phyloP scores from a whole-genome alignment of 1,284 basidiomycete genomes.

The Athelia sp. region DNA sequence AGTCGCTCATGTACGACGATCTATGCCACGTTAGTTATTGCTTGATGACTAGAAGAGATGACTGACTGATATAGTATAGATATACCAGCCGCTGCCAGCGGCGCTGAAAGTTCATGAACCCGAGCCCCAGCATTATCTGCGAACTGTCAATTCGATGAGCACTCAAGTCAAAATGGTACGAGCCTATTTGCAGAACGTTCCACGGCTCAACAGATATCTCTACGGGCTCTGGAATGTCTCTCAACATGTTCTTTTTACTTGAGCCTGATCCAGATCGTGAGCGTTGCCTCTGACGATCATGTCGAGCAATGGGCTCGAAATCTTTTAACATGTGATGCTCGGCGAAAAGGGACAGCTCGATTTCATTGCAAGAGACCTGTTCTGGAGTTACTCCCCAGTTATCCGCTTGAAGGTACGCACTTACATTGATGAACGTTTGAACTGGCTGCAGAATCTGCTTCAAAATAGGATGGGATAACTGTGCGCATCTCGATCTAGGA shows the following conservation, averaged over 20 bases:
- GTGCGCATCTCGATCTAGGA: conserved; percentile 42
- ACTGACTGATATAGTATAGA: conserved; percentile 70
- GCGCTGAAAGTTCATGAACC: conserved; percentile 74
- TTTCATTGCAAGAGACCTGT: conserved; percentile 51
- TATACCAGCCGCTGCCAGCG: conserved; percentile 74
- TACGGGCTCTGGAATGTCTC: conserved; percentile 37
- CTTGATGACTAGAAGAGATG: no score
- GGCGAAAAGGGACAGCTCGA: conserved; percentile 70
- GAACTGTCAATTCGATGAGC: conserved; percentile 5
- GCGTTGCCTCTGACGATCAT: conserved; percentile 14
- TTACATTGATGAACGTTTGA: conserved; percentile 67
- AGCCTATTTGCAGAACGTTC: conserved; percentile 75
- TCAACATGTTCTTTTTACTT: conserved; percentile 2
- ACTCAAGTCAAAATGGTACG: conserved; percentile 32
- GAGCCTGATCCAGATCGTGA: conserved; percentile 40
- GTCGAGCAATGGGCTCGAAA: conserved; percentile 1
- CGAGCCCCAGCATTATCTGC: conserved; percentile 68
- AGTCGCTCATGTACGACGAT: conserved; percentile 82
- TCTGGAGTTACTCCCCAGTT: no score
- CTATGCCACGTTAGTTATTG: no score
- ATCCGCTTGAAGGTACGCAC: no score
- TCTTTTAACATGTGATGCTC: conserved; percentile 50
- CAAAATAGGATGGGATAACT: conserved; percentile 48
- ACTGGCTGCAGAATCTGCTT: conserved; percentile 62
- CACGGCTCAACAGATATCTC: conserved; percentile 67